Evolutionary conservation across 2,329 filamentous ascomycete species (phyloP).

Genomic region (Blumeria graminis): DNA sequence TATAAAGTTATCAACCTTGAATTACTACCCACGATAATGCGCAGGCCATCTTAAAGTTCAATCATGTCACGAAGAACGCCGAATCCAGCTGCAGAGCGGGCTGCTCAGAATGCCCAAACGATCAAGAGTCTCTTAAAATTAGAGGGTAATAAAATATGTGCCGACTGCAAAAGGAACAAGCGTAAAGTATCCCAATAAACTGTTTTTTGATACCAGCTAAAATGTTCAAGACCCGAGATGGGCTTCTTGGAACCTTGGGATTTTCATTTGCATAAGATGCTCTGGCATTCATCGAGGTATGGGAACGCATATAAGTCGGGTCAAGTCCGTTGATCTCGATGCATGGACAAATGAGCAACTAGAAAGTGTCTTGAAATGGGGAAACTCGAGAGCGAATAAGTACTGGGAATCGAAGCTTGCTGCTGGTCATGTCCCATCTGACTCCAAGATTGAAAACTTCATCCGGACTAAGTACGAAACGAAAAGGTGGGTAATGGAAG

Average conservation of each 20-base stretch:
- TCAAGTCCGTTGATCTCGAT: slow-evolving; percentile 95
- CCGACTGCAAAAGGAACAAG: slow-evolving; percentile 97
- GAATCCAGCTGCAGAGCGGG: slow-evolving; percentile 62
- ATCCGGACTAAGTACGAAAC: slow-evolving; percentile 98
- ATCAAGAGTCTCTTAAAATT: slow-evolving; percentile 90
- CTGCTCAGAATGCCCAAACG: slow-evolving; percentile 77
- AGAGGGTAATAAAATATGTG: slow-evolving; percentile 87
- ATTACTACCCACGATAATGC: no score
- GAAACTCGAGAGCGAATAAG: slow-evolving; percentile 89
- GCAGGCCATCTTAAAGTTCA: neutral
- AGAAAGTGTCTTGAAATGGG: slow-evolving; percentile 83
- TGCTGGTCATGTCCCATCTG: slow-evolving; percentile 72
- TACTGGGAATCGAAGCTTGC: slow-evolving; percentile 96
- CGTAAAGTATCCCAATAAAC: slow-evolving; percentile 29
- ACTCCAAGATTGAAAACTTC: slow-evolving; percentile 98
- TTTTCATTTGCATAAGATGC: slow-evolving; percentile 95
- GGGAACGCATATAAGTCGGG: slow-evolving; percentile 93
- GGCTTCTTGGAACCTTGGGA: slow-evolving; percentile 95
- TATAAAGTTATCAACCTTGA: no score
- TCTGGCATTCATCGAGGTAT: slow-evolving; percentile 96
- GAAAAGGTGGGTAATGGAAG: slow-evolving; percentile 99
- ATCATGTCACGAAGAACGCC: slow-evolving; percentile 57
- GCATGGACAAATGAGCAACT: slow-evolving; percentile 97
- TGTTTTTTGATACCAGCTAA: neutral
- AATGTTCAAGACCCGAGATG: slow-evolving; percentile 63